Percentiles rank a stretch among this genome's conserved stretches.
Evolutionary conservation across 176 grass and related monocot species (phyloP).

Genomic region (Canna indica): DNA sequence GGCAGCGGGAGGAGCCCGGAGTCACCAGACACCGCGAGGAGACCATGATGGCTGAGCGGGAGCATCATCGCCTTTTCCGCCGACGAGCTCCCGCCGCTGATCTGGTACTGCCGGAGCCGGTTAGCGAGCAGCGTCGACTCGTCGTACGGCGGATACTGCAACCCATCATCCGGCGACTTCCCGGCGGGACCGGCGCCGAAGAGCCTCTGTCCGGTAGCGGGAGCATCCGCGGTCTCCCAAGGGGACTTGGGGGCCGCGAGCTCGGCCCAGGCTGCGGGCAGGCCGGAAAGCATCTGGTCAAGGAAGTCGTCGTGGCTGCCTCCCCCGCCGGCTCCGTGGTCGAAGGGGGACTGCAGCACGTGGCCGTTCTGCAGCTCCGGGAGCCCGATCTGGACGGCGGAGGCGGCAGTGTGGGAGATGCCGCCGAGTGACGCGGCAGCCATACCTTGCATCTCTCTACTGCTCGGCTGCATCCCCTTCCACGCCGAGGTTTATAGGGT

Average conservation of each 20-base stretch:
- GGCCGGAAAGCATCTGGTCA: constrained; percentile 73
- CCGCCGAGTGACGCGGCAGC: background rate
- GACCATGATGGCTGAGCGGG: constrained; percentile 29
- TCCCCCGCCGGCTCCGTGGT: background rate
- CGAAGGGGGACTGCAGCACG: constrained; percentile 19
- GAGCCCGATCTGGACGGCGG: constrained; percentile 36
- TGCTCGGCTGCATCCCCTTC: constrained; percentile 43
- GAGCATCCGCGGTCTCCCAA: constrained; percentile 34
- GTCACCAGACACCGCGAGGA: constrained; percentile 24
- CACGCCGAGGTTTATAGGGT: constrained; percentile 15
- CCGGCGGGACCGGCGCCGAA: background rate
- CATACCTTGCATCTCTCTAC: constrained; percentile 55
- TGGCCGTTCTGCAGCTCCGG: constrained; percentile 9
- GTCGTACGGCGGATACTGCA: constrained; percentile 31
- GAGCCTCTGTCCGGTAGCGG: constrained; percentile 14
- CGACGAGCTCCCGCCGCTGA: constrained; percentile 37
- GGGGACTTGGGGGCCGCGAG: constrained; percentile 49
- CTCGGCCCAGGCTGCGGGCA: constrained; percentile 61
- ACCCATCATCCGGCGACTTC: constrained; percentile 3
- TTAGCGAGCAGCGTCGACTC: constrained; percentile 48
- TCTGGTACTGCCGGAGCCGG: constrained; percentile 71
- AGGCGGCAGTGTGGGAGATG: constrained; percentile 3
- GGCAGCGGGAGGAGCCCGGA: constrained; percentile 9
- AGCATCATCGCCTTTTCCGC: constrained; percentile 57
- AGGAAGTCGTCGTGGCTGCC: constrained; percentile 70